A percentile compares a stretch with the other conserved stretches of the same genome.
These are phyloP conservation scores for Salix koriyanagi DNA, from an alignment of 345 rosid genomes.

Conservation along the genomic window DNA sequence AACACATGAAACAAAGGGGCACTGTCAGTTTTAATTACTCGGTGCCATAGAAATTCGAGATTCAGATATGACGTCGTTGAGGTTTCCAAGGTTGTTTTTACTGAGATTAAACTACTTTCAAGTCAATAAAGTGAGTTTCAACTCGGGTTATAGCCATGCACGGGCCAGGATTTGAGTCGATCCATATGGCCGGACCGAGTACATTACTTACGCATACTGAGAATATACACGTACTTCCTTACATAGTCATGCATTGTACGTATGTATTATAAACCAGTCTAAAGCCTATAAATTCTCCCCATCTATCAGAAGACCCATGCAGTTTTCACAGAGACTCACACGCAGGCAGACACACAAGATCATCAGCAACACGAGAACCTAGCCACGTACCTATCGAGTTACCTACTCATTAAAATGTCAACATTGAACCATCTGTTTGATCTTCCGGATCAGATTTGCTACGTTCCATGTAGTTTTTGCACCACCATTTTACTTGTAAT, in stretches of 20 bases:
- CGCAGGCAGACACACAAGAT: too few species aligned
- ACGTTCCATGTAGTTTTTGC: slow-evolving; percentile 95
- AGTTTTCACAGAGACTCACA: background rate
- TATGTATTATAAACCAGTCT: background rate
- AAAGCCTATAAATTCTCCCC: slow-evolving; percentile 17
- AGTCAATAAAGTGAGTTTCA: background rate
- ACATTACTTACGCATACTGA: background rate
- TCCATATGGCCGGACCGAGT: too few species aligned
- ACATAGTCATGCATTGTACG: background rate
- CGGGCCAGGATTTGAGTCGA: too few species aligned
- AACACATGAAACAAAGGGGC: slow-evolving; percentile 30
- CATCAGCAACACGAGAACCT: background rate
- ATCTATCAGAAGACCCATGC: slow-evolving; percentile 13
- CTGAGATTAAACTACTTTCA: background rate
- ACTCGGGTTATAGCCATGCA: too few species aligned
- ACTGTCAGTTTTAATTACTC: slow-evolving; percentile 17
- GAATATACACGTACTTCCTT: background rate
- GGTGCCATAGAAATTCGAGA: slow-evolving; percentile 33
- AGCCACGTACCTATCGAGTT: background rate
- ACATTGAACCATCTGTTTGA: slow-evolving; percentile 59
- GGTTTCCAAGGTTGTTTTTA: slow-evolving; percentile 6
- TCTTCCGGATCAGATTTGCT: slow-evolving; percentile 88
- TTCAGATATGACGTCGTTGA: slow-evolving; percentile 4
- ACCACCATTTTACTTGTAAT: slow-evolving; percentile 81
- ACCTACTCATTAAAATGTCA: slow-evolving; percentile 33